Percentiles rank a stretch among this genome's conserved stretches.
Evolutionary conservation across 176 grass and related monocot genomes (phyloP).

Genomic region (Oryza meridionalis): DNA sequence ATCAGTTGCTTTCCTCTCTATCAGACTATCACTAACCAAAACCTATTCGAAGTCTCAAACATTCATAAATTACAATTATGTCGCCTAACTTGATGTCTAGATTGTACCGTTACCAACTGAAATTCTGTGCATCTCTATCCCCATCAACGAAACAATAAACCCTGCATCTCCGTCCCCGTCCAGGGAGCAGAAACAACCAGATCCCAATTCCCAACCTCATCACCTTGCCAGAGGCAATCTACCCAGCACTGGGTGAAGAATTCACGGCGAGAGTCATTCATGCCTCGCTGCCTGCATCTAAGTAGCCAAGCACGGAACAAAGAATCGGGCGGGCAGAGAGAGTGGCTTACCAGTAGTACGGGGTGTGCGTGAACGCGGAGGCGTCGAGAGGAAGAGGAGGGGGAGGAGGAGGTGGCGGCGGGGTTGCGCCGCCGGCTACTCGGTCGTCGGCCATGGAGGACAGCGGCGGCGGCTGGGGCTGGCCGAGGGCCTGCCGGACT

Average conservation of each 20-base stretch:
- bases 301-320: slow-evolving; percentile 1
- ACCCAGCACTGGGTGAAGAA: background rate
- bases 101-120: background rate
- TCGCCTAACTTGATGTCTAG: background rate
- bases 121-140: slow-evolving; percentile 3
- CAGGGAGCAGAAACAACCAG: background rate
- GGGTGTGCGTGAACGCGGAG: slow-evolving; percentile 63
- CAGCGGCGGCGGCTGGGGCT: background rate
- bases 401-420: slow-evolving; percentile 1
- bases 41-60: background rate
- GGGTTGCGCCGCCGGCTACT: background rate
- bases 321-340: background rate
- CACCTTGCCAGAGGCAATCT: background rate
- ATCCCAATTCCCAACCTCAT: background rate
- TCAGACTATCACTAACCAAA: background rate
- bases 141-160: background rate
- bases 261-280: background rate
- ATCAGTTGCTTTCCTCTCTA: background rate
- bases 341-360: slow-evolving; percentile 73
- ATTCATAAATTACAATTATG: slow-evolving; percentile 3
- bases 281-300: background rate
- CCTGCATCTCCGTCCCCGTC: background rate
- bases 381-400: slow-evolving; percentile 15
- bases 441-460: slow-evolving; percentile 50
- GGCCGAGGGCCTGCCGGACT: background rate